Evolutionary conservation across 768 basidiomycete species (phyloP), one percentile per base, ranked within the genome.

Genomic region (Xerocomellus amylosporus): DNA sequence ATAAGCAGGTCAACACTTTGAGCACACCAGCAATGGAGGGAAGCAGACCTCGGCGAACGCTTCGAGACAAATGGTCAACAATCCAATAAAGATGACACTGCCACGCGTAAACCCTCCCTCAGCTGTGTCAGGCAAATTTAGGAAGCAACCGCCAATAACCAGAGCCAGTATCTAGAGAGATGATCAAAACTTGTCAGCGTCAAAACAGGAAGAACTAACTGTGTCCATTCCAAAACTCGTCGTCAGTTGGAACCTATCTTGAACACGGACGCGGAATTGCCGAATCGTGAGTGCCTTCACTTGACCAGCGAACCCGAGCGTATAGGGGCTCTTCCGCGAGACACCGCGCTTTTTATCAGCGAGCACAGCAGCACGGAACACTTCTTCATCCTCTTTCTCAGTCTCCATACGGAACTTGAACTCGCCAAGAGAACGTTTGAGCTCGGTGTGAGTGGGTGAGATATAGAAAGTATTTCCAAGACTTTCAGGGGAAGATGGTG

Each of bases 41-140:
- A 64, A 48, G 68, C 71, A 26, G 67, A 83, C 79, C 75, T 87
- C 90, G 43, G 81, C 79, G 60, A 89, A 90, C 0, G 87, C 87
- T 61, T 89, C 85, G 49, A 90, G 74, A 65, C 81, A 81, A 43
- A 83, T 84, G 0, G 84, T 81, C 41, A 93, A 69, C 54, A 90
- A 69, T 15, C 83, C 83, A 37, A 78, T 71, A 67, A 94, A 93
- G 49, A 95, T 80, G 30, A 93, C 83, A 71, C 88, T 79, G 43
- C 90, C 91, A 58, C 93, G 83, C 24, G 92, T 93, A 73, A 97
- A 97, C 0, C 87, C 90, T 31, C 93, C 93, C 39, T 80, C 78
- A 7, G 93, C 82, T 0, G 87, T 86, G 14, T 78, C 63, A 2
- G 90, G 88, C 46, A 88, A 79, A 45, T 87, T 82, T 63, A 85